Evolutionary conservation across 352 stramenopile species (phyloP), one percentile per base, ranked within the genome.

Genomic region (Blastocystis sp.): DNA sequence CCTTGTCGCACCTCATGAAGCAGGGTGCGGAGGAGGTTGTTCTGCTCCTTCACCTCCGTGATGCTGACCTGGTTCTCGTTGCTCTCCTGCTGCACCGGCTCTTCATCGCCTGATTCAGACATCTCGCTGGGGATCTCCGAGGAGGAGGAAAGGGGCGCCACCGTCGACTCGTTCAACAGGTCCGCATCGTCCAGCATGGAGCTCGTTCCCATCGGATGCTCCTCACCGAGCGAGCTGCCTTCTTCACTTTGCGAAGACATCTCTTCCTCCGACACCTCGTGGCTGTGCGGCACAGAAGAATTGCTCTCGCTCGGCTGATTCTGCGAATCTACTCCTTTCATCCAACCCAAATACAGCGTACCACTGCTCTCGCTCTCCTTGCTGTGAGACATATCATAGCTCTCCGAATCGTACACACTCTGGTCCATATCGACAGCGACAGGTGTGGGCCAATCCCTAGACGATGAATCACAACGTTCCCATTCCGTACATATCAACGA

Each of bases 381-480:
- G 66, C 48, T 57, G 9, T 10, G 48, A 3, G 66, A n/a, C 48
- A 19, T 28, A 24, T 76, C 66, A 24, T 76, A 24, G 24, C 54
- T 17, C 52, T 57, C 66, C n/a, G 42, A 52, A 38, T 48, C 40
- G 52, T 14, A 21, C 21, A 76, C 52, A 57, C 66, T 57, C 14
- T 76, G 28, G 38, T 76, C 66, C 10, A 76, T 76, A 34, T 40
- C n/a, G 34, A 76, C 66, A 11, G 66, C 28, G 24, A 52, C 21
- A 3, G 66, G 66, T 21, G 24, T 48, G 9, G 66, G 66, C 42
- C 52, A 76, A 11, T n/a, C 24, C 28, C 66, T 76, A 48, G 14
- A 60, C n/a, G 40, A 28, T 7, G 28, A 4, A 48, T 38, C 48
- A 38, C 48, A 17, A 45, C 21, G 11, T 57, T 21, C 10, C 14